Base-by-base conservation (phyloP, 768 basidiomycete species). In the Austroboletus eburneus region DNA sequence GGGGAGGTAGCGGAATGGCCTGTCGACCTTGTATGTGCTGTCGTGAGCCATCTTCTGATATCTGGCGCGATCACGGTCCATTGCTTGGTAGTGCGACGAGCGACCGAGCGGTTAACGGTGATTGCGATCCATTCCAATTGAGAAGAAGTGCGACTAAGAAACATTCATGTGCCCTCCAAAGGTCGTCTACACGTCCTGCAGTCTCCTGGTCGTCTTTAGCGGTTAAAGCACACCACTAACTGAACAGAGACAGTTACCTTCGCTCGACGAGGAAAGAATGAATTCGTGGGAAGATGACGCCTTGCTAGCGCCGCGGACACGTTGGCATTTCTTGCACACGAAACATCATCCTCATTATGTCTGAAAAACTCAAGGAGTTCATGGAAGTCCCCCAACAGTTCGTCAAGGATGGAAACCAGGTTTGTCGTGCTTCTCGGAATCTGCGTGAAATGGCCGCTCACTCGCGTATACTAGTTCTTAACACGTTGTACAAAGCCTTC, bases 401-500 rank as follows among this genome's bases (percentile, higher is more conserved):
- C 69, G 58, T 93, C 57, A 87, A 80, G 59, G 96, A 99, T 57
- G 95, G 95, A 47, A 89, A 87, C 59, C 91, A 93, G 77, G 95
- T 91, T 34, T 48, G 79, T 69, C 27, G 4, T 42, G 10, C 10
- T 25, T 7, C 39, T 13, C 3, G 9, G 5, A 1, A 25, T 21
- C 20, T 1, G 10, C 6, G 1, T 9, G 10, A 35, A 32, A 27
- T 25, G 24, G 39, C 56, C 42, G 21, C 57, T 63, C 35, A 50
- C 50, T 24, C 30, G 22, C 5, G 9, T 13, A 9, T 3, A 3
- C 21, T 46, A 98, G 96, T 98, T 99, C 75, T 72, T 99, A 54
- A 88, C 85, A 58, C 85, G 94, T 64, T 99, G 96, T 79, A 95
- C 93, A 48, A 99, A 99, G 73, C 96, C 96, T 50, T 91, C 91